Conservation (phyloP, 2,329 filamentous ascomycete genomes). For the Xylariaceae sp. region DNA sequence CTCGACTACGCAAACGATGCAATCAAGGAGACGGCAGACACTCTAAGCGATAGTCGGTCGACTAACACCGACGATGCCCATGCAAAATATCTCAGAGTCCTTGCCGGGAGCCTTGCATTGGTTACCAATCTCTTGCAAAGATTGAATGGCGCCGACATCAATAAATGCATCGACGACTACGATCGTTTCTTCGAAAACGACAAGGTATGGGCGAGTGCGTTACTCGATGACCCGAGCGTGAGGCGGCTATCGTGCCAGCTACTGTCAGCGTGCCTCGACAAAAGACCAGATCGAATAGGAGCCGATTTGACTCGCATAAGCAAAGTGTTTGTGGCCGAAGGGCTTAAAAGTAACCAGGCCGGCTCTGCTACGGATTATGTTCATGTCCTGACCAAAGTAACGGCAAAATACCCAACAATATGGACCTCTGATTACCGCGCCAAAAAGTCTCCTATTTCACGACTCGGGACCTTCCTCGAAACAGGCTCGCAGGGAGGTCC, state of each 20-base stretch:
- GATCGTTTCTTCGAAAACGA: conserved; percentile 60
- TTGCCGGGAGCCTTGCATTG: conserved; percentile 50
- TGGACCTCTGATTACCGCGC: conserved; percentile 61
- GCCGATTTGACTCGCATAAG: conserved; percentile 47
- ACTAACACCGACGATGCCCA: conserved; percentile 80
- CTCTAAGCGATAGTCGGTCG: conserved; percentile 82
- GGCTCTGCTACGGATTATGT: conserved; percentile 70
- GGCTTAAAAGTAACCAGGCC: conserved; percentile 64
- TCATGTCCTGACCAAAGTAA: conserved; percentile 60
- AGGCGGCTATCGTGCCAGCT: conserved; percentile 49
- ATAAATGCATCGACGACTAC: conserved; percentile 57
- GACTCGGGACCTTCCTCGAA: conserved; percentile 67
- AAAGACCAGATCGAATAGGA: conserved; percentile 41
- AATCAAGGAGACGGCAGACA: conserved; percentile 71
- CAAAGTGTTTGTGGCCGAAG: conserved; percentile 63
- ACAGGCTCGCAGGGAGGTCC: conserved; percentile 78
- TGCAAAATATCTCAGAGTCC: conserved; percentile 76
- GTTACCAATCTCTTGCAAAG: conserved; percentile 48
- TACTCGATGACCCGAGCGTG: conserved; percentile 52
- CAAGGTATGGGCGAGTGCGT: conserved; percentile 61
- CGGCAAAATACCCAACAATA: conserved; percentile 56
- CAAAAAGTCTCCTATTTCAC: conserved; percentile 49
- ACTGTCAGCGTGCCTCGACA: conserved; percentile 44
- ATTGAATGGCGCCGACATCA: conserved; percentile 46
- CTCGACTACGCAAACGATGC: conserved; percentile 77